A percentile compares a stretch with the other conserved stretches of the same genome.
phyloP scores from a whole-genome alignment of 2,329 filamentous ascomycete species.

The Thyridium curvatum region DNA sequence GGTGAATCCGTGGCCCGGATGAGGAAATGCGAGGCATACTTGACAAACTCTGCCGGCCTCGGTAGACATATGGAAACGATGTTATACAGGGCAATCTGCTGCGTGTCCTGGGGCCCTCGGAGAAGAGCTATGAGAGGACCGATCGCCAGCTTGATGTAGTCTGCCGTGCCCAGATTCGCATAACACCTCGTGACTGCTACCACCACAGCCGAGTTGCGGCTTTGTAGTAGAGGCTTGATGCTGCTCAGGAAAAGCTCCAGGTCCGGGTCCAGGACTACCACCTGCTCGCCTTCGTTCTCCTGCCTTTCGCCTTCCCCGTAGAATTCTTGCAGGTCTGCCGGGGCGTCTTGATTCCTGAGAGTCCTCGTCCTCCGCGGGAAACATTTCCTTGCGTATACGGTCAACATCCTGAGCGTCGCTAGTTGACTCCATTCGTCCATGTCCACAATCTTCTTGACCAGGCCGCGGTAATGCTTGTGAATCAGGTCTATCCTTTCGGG shows the following conservation, averaged over 20 bases:
- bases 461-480: constrained; percentile 78
- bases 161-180: constrained; percentile 72
- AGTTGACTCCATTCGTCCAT: constrained; percentile 99
- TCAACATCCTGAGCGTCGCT: constrained; percentile 74
- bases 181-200: constrained; percentile 82
- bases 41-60: constrained; percentile 74
- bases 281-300: constrained; percentile 40
- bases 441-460: constrained; percentile 88
- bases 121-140: constrained; percentile 83
- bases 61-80: constrained; percentile 86
- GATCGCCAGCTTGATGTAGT: constrained; percentile 68
- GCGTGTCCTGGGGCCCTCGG: constrained; percentile 77
- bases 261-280: constrained; percentile 70
- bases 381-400: constrained; percentile 76
- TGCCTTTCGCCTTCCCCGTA: constrained; percentile 62
- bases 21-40: constrained; percentile 84
- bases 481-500: constrained; percentile 83
- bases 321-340: constrained; percentile 60
- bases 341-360: constrained; percentile 25
- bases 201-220: constrained; percentile 87
- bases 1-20: constrained; percentile 73
- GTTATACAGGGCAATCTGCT: constrained; percentile 86
- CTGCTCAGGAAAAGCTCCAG: constrained; percentile 73
- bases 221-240: constrained; percentile 81
- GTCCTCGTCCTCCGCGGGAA: constrained; percentile 67